These are phyloP conservation scores for Crassisporium funariophilum DNA, from an alignment of 768 basidiomycete genomes.

Conservation along the genomic window DNA sequence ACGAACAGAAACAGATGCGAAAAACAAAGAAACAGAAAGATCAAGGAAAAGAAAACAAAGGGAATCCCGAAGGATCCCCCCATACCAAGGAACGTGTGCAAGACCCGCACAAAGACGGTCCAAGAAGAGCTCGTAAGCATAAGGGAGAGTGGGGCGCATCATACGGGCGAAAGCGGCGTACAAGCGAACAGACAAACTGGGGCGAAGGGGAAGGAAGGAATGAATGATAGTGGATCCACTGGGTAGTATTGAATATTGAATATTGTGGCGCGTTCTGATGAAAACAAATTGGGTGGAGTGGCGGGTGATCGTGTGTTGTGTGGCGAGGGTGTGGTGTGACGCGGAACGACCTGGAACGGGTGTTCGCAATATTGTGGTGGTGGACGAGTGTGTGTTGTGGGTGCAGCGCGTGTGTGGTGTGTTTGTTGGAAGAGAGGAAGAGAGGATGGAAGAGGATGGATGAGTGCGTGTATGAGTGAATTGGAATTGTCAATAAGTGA, in stretches of 20 bases:
- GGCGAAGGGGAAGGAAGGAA: neutral
- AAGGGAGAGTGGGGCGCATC: neutral
- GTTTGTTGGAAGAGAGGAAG: neutral
- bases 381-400: no score
- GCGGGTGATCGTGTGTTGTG: neutral
- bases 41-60: neutral
- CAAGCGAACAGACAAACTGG: no score
- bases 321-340: no score
- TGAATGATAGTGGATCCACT: constrained; percentile 1
- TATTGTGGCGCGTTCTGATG: neutral
- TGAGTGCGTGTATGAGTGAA: no score
- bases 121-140: neutral
- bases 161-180: no score
- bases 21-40: constrained; percentile 9
- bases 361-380: constrained; percentile 9
- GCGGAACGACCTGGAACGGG: no score
- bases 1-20: constrained; percentile 2
- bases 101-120: neutral
- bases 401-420: no score
- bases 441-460: constrained; percentile 4
- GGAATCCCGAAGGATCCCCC: neutral
- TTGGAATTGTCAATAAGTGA: no score
- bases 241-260: no score
- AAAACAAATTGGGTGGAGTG: neutral
- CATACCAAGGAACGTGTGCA: neutral